These are phyloP conservation scores for Ustilago nuda DNA, from an alignment of 1,284 basidiomycete genomes.

Conservation along the genomic window DNA sequence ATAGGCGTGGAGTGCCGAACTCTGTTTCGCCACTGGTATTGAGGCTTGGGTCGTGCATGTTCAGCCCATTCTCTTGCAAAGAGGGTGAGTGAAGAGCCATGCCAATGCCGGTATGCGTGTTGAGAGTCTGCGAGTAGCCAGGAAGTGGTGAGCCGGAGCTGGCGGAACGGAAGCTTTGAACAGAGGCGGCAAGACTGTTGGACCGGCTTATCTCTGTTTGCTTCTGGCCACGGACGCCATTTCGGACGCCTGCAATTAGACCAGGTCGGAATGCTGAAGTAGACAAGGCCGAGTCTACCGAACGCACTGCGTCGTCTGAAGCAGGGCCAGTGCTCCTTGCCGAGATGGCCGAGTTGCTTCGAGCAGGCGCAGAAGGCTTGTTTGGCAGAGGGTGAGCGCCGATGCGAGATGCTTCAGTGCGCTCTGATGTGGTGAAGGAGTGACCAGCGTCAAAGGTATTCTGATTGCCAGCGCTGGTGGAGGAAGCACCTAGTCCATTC, in stretches of 20 bases:
- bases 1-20: slow-evolving; percentile 43
- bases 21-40: slow-evolving; percentile 34
- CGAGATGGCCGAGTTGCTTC: slow-evolving; percentile 36
- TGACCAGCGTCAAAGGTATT: slow-evolving; percentile 5
- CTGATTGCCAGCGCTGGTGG: neutral
- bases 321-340: slow-evolving; percentile 18
- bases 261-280: slow-evolving; percentile 21
- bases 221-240: slow-evolving; percentile 7
- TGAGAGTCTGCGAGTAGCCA: neutral
- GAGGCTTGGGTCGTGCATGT: slow-evolving; percentile 15
- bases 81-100: slow-evolving; percentile 30
- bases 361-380: slow-evolving; percentile 31
- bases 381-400: slow-evolving; percentile 43
- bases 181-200: slow-evolving; percentile 47
- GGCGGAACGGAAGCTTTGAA: slow-evolving; percentile 41
- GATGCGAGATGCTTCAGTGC: slow-evolving; percentile 19
- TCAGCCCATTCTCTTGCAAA: slow-evolving; percentile 14
- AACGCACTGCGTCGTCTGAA: slow-evolving; percentile 28
- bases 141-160: slow-evolving; percentile 41
- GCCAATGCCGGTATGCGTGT: slow-evolving; percentile 5
- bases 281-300: slow-evolving; percentile 30
- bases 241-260: slow-evolving; percentile 29
- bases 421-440: slow-evolving; percentile 13
- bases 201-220: slow-evolving; percentile 30
- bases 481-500: slow-evolving; percentile 9